These are phyloP conservation scores for Aspergillus diversus DNA, from an alignment of 495 filamentous ascomycete genomes.

Conservation along the genomic window DNA sequence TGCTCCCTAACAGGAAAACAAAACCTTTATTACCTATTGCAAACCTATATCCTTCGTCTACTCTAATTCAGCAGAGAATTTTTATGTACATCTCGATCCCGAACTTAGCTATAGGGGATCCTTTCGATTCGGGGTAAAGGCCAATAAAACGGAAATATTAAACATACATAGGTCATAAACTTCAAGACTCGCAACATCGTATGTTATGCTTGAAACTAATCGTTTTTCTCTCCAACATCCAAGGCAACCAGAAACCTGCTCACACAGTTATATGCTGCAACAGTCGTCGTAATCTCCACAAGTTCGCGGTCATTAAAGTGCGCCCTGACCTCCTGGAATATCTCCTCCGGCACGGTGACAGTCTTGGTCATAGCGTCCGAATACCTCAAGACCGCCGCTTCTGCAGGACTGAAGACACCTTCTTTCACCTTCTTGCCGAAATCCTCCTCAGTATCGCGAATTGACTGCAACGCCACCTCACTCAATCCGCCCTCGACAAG, in stretches of 20 bases:
- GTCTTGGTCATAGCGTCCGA: conserved; percentile 76
- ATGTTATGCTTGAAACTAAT: conserved; percentile 6
- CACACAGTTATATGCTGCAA: conserved; percentile 87
- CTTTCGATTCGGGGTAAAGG: too few species aligned
- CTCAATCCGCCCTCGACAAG: conserved; percentile 51
- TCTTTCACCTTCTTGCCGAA: conserved; percentile 18
- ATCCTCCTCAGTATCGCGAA: conserved; percentile 37
- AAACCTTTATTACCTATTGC: too few species aligned
- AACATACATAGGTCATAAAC: not conserved
- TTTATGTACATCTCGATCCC: too few species aligned
- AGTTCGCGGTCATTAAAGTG: conserved; percentile 68
- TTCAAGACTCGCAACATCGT: not conserved
- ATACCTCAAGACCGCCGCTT: conserved; percentile 69
- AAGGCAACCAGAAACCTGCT: conserved; percentile 82
- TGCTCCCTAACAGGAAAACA: not conserved
- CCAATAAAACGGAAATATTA: too few species aligned
- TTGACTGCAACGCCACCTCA: conserved; percentile 50
- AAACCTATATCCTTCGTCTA: too few species aligned
- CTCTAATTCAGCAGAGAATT: too few species aligned
- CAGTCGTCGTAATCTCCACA: conserved; percentile 78
- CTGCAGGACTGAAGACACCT: conserved; percentile 53
- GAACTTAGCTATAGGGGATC: too few species aligned
- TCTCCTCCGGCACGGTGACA: conserved; percentile 62
- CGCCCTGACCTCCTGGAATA: conserved; percentile 62
- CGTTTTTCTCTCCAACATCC: conserved; percentile 70